A percentile compares a stretch with the other conserved stretches of the same genome.
phyloP scores from a whole-genome alignment of 106 monocot species.

The Apostasia shenzhenica region DNA sequence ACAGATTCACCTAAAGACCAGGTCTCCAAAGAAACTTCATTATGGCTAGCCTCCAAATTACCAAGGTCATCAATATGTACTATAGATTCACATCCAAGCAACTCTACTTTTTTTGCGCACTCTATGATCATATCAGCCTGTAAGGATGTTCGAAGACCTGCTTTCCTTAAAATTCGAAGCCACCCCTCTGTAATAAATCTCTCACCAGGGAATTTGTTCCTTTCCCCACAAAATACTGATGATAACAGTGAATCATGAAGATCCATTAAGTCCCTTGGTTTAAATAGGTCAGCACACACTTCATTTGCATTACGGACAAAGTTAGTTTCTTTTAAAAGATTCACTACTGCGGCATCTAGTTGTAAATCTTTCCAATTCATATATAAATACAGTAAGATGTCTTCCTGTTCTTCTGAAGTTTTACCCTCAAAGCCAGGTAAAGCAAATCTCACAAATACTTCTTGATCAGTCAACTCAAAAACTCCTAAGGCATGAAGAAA shows the following conservation, averaged over 20 bases:
- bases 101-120: conserved; percentile 83
- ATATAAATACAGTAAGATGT: conserved; percentile 62
- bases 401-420: conserved; percentile 64
- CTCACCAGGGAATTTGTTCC: conserved; percentile 74
- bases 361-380: conserved; percentile 82
- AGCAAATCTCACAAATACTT: conserved; percentile 78
- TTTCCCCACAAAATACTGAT: conserved; percentile 75
- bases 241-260: conserved; percentile 73
- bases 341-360: conserved; percentile 43
- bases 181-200: conserved; percentile 70
- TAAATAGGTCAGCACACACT: conserved; percentile 44
- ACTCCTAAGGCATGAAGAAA: conserved; percentile 76
- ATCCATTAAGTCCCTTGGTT: conserved; percentile 80
- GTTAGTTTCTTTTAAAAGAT: conserved; percentile 61
- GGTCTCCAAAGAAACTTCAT: conserved; percentile 58
- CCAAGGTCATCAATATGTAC: conserved; percentile 19
- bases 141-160: conserved; percentile 65
- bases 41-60: conserved; percentile 37
- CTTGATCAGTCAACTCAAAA: conserved; percentile 60
- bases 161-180: conserved; percentile 76
- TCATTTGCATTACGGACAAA: conserved; percentile 79
- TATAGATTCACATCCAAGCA: conserved; percentile 50
- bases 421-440: conserved; percentile 82
- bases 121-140: conserved; percentile 71
- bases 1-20: conserved; percentile 79